These are phyloP conservation scores for Leishmania aethiopica DNA, from an alignment of 208 protist species.

Conservation along the genomic window DNA sequence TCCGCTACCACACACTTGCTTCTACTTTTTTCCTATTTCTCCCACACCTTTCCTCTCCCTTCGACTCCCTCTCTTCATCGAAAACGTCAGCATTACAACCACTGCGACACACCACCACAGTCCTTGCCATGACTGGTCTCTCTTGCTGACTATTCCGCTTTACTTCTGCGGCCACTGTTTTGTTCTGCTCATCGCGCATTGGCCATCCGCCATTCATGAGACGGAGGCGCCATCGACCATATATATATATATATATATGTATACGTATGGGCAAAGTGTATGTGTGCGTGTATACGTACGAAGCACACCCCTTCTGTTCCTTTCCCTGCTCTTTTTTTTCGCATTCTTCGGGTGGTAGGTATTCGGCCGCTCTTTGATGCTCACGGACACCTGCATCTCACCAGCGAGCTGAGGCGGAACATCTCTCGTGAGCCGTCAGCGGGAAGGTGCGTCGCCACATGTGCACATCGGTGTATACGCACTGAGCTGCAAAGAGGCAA, in stretches of 20 bases:
- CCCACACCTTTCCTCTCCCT: background rate
- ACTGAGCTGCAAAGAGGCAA: background rate
- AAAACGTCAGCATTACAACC: background rate
- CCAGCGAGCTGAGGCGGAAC: too few species aligned
- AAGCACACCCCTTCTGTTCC: background rate
- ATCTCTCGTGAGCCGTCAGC: background rate
- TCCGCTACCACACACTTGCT: background rate
- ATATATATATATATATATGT: background rate
- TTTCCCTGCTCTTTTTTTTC: background rate
- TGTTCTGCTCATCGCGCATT: background rate
- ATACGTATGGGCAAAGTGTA: background rate
- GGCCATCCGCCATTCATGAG: background rate
- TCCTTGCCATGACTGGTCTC: background rate
- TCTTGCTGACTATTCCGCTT: background rate
- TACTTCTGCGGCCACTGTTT: background rate
- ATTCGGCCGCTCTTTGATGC: too few species aligned
- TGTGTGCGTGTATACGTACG: too few species aligned
- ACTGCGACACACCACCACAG: background rate
- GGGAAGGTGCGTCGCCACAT: background rate
- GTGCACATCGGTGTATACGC: background rate
- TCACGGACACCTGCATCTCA: background rate
- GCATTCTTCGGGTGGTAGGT: background rate
- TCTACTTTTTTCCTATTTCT: background rate
- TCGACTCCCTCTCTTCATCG: background rate
- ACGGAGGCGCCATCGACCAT: background rate